Evolutionary conservation across 257 asterid species (phyloP).

Genomic region (Forsythia viridissima): DNA sequence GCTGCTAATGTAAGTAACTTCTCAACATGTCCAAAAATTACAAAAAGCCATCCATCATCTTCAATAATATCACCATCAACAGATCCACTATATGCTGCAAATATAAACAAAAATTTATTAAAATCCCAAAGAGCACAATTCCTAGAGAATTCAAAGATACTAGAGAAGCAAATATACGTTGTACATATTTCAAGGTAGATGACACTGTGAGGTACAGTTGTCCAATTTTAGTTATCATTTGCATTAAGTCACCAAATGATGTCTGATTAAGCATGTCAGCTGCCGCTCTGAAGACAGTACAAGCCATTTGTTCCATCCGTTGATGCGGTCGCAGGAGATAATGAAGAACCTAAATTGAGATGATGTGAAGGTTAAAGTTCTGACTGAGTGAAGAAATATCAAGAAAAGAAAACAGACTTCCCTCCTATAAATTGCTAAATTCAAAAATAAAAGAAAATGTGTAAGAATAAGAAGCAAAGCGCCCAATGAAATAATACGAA

Average conservation of each 20-base stretch:
- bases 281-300: conserved; percentile 84
- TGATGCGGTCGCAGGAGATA: conserved; percentile 67
- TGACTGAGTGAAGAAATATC: too few species aligned
- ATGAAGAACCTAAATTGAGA: conserved; percentile 69
- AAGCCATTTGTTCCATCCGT: conserved; percentile 83
- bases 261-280: conserved; percentile 77
- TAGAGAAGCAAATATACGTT: conserved; percentile 35
- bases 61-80: conserved; percentile 53
- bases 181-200: conserved; percentile 58
- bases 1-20: conserved; percentile 67
- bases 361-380: conserved; percentile 11
- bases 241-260: conserved; percentile 63
- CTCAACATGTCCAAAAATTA: conserved; percentile 74
- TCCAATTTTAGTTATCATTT: conserved; percentile 65
- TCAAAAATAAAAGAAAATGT: not conserved
- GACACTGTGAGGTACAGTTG: conserved; percentile 77
- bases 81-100: conserved; percentile 48
- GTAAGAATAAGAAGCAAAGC: not conserved
- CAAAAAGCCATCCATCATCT: conserved; percentile 66
- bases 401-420: not conserved
- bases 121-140: not conserved
- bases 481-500: not conserved
- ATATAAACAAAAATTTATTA: not conserved
- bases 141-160: not conserved
- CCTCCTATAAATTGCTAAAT: not conserved